A percentile compares a stretch with the other conserved stretches of the same genome.
phyloP scores from a whole-genome alignment of 441 rosid genomes.

The Populus hybrid region DNA sequence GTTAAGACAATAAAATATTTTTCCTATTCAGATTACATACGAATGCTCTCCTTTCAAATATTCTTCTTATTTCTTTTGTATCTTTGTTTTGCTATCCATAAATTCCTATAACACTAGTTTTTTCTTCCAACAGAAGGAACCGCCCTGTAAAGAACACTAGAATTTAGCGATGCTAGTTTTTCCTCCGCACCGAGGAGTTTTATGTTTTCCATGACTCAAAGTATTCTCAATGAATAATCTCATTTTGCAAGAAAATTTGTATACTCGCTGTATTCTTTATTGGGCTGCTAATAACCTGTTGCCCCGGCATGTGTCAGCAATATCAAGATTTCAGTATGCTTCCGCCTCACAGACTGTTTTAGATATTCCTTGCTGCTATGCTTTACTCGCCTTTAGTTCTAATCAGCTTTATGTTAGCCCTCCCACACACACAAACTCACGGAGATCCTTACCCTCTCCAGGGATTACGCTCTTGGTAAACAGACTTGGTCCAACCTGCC shows the following conservation, averaged over 20 bases:
- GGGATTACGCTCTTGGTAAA: too few relatives aligned
- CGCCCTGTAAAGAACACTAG: background rate
- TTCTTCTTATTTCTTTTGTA: too few relatives aligned
- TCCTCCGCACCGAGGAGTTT: background rate
- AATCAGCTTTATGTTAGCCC: background rate
- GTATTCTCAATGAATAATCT: background rate
- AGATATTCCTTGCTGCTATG: background rate
- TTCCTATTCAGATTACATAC: too few relatives aligned
- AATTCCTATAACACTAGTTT: too few relatives aligned
- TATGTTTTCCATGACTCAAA: background rate
- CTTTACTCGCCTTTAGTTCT: background rate
- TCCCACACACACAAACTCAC: too few relatives aligned
- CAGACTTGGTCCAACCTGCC: too few relatives aligned
- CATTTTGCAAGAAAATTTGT: background rate
- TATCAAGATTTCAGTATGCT: background rate
- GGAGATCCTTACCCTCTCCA: too few relatives aligned
- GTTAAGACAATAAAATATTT: too few relatives aligned
- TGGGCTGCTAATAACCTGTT: background rate
- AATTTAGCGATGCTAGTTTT: background rate
- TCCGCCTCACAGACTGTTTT: background rate
- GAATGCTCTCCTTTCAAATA: too few relatives aligned
- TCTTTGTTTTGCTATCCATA: too few relatives aligned
- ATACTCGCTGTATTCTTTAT: background rate
- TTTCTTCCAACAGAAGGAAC: background rate
- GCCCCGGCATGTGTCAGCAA: background rate